Base-by-base conservation (phyloP, 1,139 yeast genomes). In the Sugiyamaella grinbergsii region DNA sequence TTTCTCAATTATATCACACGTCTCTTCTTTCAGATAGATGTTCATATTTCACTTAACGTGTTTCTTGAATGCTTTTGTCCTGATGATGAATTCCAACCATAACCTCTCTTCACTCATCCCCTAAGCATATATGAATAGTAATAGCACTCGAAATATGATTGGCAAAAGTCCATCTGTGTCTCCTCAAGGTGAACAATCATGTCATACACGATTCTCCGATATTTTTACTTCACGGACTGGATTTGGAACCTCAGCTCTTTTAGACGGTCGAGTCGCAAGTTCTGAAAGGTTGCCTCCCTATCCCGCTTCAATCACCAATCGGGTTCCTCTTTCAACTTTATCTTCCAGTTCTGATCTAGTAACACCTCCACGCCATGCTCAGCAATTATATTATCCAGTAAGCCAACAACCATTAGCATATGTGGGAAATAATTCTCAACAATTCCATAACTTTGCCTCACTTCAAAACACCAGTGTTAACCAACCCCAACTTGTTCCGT, bases 311-410 rank as follows among this genome's bases (percentile, higher is more conserved):
- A 32, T n/a, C n/a, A n/a, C n/a, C n/a, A n/a, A n/a, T n/a, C n/a
- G n/a, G n/a, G n/a, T n/a, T n/a, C n/a, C 33, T 36, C 23, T 42
- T 19, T 39, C 42, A 16, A 44, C 40, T 10, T 32, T 32, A 7
- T 28, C 18, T 19, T 26, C 53, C 32, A 40, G 28, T 40, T 31
- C 26, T 28, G 13, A 44, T 53, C 6, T 52, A 59, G 23, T 47
- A 56, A 13, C 56, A 57, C 31, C 47, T 49, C 13, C 46, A 56
- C 15, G 28, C 52, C n/a, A 18, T 36, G 5, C 26, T 18, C 23
- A 23, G 24, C 20, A 15, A 18, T 18, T 15, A 15, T 18, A 34
- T 4, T 4, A 34, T 34, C 11, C 20, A 34, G 39, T 11, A 34
- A 4, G 4, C 24, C 39, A 28, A 33, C 42, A 22, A 24, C 13